Evolutionary conservation across 2,329 filamentous ascomycete genomes (phyloP), one percentile per base, ranked within the genome.

Genomic region (Volutella citrinella): DNA sequence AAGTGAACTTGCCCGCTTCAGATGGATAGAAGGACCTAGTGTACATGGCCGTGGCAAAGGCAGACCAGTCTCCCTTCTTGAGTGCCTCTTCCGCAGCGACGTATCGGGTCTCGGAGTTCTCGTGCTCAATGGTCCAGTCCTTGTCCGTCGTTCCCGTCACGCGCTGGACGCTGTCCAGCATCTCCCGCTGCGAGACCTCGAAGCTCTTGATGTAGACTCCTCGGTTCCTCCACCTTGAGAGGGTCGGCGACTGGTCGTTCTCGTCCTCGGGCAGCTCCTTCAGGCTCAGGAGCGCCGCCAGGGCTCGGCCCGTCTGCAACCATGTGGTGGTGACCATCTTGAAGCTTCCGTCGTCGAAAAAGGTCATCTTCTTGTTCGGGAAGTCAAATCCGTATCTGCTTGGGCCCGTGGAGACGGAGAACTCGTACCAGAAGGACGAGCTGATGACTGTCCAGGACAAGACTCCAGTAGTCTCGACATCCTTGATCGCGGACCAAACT

Each of bases 251-350:
- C 26, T 28, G 37, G 38, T 61, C 58, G 6, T 44, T 42, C 33
- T 58, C 13, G 48, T 44, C 65, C 52, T 42, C 69, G 69, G 47
- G 70, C 61, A 69, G 50, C 29, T 61, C 59, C 19, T 68, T 67
- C 2, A 76, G 53, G 24, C 60, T 68, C 3, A 77, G 49, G 0
- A 76, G 49, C 0, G 51, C 58, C 3, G 76, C 76, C 10, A 80
- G 63, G 0, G 74, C 77, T 1, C 70, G 63, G 0, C 74, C 79
- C 30, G 69, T 68, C 58, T 84, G 80, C 6, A 61, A 46, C 68
- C 74, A 78, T 0, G 82, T 84, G 10, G 72, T 76, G 1, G 64
- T 72, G 41, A 72, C 76, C 48, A 82, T 74, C 34, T 59, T 68
- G 3, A 65, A 69, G 14, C 66, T 68, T 1, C 82, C 82, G 18